phyloP scores from a whole-genome alignment of 1,139 yeast species.

The Saccharomycopsis phalli region DNA sequence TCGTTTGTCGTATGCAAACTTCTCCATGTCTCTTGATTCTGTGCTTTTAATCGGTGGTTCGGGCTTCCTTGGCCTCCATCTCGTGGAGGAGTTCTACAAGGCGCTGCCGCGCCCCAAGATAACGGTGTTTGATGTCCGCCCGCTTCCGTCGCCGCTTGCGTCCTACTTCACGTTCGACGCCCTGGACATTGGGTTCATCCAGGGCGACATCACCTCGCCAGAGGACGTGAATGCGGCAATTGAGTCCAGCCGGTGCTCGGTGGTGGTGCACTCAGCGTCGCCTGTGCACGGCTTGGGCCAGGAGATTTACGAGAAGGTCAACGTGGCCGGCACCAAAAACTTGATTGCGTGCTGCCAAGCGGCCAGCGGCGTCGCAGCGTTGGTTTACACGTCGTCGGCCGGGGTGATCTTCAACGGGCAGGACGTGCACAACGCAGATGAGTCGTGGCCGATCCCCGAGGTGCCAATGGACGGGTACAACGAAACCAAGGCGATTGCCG shows the following conservation, averaged over 20 bases:
- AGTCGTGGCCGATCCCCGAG: constrained; percentile 85
- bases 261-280: constrained; percentile 91
- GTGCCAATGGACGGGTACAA: constrained; percentile 95
- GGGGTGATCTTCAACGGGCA: constrained; percentile 95
- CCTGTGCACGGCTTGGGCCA: constrained; percentile 86
- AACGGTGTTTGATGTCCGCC: constrained; percentile 86
- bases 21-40: constrained; percentile 30
- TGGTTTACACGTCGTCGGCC: constrained; percentile 94
- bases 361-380: constrained; percentile 37
- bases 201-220: constrained; percentile 78
- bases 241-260: constrained; percentile 49
- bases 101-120: constrained; percentile 62
- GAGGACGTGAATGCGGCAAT: constrained; percentile 64
- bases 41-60: constrained; percentile 88
- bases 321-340: constrained; percentile 80
- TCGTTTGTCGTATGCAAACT: no score
- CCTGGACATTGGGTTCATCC: constrained; percentile 45
- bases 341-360: constrained; percentile 58
- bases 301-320: constrained; percentile 78
- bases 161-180: constrained; percentile 68
- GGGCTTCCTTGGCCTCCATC: constrained; percentile 89
- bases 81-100: constrained; percentile 74
- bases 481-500: constrained; percentile 91
- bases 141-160: constrained; percentile 63
- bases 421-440: constrained; percentile 86